Evolutionary conservation across 176 grass and related monocot species (phyloP).

Genomic region (Calamus simplicifolius): DNA sequence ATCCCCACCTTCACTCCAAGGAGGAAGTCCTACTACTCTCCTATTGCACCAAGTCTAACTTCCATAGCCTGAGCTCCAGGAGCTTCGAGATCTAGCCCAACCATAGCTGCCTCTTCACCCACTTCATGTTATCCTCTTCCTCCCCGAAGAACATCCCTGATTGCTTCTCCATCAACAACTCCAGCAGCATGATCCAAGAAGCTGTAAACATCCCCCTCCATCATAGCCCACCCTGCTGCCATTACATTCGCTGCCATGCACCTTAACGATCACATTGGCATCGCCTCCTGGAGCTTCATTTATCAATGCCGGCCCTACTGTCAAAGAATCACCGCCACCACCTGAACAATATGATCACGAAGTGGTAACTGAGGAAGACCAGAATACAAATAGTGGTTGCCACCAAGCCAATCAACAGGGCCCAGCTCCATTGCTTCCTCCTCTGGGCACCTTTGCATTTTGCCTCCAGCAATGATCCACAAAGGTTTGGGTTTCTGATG

Average conservation of each 20-base stretch:
- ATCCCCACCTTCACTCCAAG: constrained; percentile 91
- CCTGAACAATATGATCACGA: constrained; percentile 46
- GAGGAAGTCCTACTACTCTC: constrained; percentile 95
- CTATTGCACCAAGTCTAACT: constrained; percentile 78
- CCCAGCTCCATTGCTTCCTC: constrained; percentile 40
- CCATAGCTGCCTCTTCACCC: constrained; percentile 95
- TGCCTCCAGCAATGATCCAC: constrained; percentile 54
- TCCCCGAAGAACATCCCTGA: constrained; percentile 90
- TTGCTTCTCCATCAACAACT: constrained; percentile 73
- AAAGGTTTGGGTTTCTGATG: constrained; percentile 58
- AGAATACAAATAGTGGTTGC: constrained; percentile 36
- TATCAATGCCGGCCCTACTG: constrained; percentile 59
- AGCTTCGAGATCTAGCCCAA: constrained; percentile 72
- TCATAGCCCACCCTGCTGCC: constrained; percentile 53
- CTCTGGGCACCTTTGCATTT: constrained; percentile 34
- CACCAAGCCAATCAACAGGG: constrained; percentile 49
- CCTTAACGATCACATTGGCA: constrained; percentile 66
- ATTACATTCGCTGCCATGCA: constrained; percentile 79
- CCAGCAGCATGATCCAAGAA: constrained; percentile 87
- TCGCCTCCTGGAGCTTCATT: constrained; percentile 68
- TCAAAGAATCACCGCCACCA: constrained; percentile 71
- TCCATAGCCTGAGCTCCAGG: constrained; percentile 75
- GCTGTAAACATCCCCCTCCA: constrained; percentile 94
- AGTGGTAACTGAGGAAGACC: constrained; percentile 58
- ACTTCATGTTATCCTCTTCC: constrained; percentile 97